Conservation (phyloP, 306 rosid species). For the Argentina anserina region DNA sequence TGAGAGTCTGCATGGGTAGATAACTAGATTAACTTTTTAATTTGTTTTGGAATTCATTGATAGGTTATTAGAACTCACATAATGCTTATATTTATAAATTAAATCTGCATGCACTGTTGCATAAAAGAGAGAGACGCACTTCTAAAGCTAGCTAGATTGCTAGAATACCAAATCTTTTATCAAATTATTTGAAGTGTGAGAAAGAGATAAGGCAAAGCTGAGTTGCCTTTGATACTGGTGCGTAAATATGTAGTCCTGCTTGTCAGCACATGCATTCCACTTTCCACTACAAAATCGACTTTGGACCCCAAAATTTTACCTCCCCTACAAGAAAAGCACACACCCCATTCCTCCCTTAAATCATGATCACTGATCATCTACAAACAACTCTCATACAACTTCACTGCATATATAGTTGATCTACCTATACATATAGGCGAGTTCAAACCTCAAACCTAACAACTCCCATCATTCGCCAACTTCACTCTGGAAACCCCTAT, state of each 20-base stretch:
- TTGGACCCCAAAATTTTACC: constrained; percentile 82
- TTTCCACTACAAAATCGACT: constrained; percentile 85
- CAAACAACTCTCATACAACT: constrained; percentile 18
- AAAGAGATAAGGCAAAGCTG: constrained; percentile 54
- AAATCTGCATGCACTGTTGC: constrained; percentile 3
- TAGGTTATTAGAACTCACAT: constrained; percentile 16
- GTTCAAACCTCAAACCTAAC: neutral
- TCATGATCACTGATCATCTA: constrained; percentile 23
- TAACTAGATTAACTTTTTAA: neutral
- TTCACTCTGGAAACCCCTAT: constrained; percentile 9
- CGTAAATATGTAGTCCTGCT: constrained; percentile 53
- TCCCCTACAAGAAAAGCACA: constrained; percentile 92
- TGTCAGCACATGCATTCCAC: constrained; percentile 99
- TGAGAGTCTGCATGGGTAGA: neutral
- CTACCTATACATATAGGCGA: constrained; percentile 14
- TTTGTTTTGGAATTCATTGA: neutral
- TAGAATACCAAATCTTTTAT: constrained; percentile 33
- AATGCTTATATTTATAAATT: constrained; percentile 6
- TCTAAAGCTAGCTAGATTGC: constrained; percentile 2
- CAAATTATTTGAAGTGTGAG: constrained; percentile 37
- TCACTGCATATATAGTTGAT: constrained; percentile 24
- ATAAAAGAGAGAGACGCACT: constrained; percentile 63
- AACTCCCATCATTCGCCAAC: neutral
- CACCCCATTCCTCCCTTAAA: constrained; percentile 44
- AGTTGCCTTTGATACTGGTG: constrained; percentile 81